Evolutionary conservation across 1,284 basidiomycete species (phyloP).

Genomic region (Cystobasidium sp.): DNA sequence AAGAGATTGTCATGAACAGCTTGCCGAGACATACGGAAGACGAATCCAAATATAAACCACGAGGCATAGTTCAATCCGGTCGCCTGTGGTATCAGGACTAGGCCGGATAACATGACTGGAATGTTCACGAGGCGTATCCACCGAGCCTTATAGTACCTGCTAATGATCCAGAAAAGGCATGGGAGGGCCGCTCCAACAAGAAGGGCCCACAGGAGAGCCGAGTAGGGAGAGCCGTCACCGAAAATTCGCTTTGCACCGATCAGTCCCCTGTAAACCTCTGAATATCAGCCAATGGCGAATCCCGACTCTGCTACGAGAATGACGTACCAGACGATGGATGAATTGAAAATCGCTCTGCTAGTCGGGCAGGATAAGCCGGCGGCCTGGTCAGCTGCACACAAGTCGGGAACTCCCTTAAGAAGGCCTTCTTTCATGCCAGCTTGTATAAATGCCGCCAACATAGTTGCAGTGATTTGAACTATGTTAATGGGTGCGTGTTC

Average conservation of each 20-base stretch:
- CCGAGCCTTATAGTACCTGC: conserved; percentile 68
- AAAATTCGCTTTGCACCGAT: conserved; percentile 86
- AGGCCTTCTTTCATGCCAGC: conserved; percentile 54
- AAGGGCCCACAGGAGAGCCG: conserved; percentile 74
- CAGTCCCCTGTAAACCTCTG: conserved; percentile 71
- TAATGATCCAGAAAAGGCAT: conserved; percentile 78
- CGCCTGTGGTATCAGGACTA: conserved; percentile 83
- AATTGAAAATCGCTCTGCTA: conserved; percentile 83
- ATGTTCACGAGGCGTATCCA: conserved; percentile 79
- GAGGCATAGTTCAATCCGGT: conserved; percentile 92
- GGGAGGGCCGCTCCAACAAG: conserved; percentile 78
- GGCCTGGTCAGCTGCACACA: conserved; percentile 72
- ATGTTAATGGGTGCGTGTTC: not conserved
- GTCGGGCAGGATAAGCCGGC: conserved; percentile 81
- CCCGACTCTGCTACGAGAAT: no score
- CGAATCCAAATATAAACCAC: conserved; percentile 83
- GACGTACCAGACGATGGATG: conserved; percentile 82
- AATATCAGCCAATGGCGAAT: not conserved
- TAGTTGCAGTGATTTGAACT: conserved; percentile 53
- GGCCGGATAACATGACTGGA: conserved; percentile 70
- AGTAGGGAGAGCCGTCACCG: conserved; percentile 72
- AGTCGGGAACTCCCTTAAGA: conserved; percentile 73
- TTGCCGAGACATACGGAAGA: conserved; percentile 67
- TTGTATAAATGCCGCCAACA: conserved; percentile 53
- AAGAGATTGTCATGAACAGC: no score